Evolutionary conservation across 306 rosid genomes (phyloP), one percentile per base, ranked within the genome.

Genomic region (Begonia loranthoides): DNA sequence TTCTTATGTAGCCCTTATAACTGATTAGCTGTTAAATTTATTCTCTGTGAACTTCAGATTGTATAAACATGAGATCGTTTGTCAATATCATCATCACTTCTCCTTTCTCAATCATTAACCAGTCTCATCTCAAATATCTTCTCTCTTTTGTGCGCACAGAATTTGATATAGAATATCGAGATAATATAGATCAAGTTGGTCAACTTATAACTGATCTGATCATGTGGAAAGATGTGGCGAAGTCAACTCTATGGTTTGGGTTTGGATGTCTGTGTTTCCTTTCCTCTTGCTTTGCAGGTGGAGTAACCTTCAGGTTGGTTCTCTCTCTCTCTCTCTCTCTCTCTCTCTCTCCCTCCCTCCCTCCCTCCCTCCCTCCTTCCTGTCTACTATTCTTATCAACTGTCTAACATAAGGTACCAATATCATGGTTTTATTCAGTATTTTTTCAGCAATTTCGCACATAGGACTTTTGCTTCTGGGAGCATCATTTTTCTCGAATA

Each of bases 161-260:
- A 44, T 58, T 36, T 40, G 79, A 70, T 17, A 79, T 70, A 45
- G 94, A 78, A 17, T 72, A 66, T 56, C 66, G 64, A 12, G 52
- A 60, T 51, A 62, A 78, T 71, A 59, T 86, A 9, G 80, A 86
- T 33, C 76, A 67, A 65, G 49, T 82, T 45, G 74, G 86, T 46
- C 65, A 74, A 70, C 41, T 80, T 10, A 49, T 83, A 45, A 68
- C 41, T 56, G 94, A 82, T 70, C 64, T 90, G 72, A 60, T 82
- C 13, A 80, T 80, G 93, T 90, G 99, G 99, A 80, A 70, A 63
- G 93, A 90, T 69, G 71, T 68, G 13, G 72, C 99, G 15, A 82
- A 71, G 57, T 86, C 94, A 3, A 74, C 71, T 54, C 75, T 86
- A 65, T 90, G 95, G 99, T 86, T 90, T 66, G 95, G 99, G 38